Conservation (phyloP, 768 basidiomycete species). For the Gyrodon lividus region DNA sequence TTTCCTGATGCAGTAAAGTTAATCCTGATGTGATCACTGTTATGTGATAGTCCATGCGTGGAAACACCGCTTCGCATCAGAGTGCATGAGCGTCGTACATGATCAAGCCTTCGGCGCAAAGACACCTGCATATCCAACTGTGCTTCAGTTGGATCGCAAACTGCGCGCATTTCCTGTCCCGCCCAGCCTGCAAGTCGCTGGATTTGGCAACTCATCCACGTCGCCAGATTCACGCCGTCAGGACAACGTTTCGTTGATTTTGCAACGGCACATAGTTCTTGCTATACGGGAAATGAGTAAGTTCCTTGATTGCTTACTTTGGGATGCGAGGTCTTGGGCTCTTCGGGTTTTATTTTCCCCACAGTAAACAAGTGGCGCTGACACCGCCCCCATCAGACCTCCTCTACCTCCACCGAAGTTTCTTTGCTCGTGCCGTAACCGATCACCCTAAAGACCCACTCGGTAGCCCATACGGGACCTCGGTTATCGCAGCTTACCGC, state of each 20-base stretch:
- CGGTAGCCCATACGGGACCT: conserved; percentile 69
- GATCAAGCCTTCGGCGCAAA: conserved; percentile 73
- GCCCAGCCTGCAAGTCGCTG: conserved; percentile 62
- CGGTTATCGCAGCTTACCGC: conserved; percentile 72
- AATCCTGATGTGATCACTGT: conserved; percentile 6
- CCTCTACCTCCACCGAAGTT: conserved; percentile 69
- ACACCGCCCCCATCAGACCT: conserved; percentile 44
- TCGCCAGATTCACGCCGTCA: conserved; percentile 40
- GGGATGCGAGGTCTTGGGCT: neutral
- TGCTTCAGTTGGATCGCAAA: conserved; percentile 66
- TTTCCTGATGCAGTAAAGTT: neutral
- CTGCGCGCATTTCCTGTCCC: conserved; percentile 68
- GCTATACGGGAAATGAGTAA: conserved; percentile 69
- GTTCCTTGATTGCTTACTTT: conserved; percentile 24
- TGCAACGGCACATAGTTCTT: conserved; percentile 67
- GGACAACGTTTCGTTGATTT: conserved; percentile 41
- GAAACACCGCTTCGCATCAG: conserved; percentile 68
- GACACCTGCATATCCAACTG: conserved; percentile 63
- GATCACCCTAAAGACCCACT: conserved; percentile 74
- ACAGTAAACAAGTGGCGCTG: conserved; percentile 8
- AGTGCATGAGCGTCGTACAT: conserved; percentile 67
- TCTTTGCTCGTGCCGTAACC: conserved; percentile 70
- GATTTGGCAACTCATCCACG: conserved; percentile 56
- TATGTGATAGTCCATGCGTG: conserved; percentile 53
- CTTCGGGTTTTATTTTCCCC: conserved; percentile 1